A percentile compares a stretch with the other conserved stretches of the same genome.
Evolutionary conservation across 176 grass and related monocot genomes (phyloP).

Genomic region (Triticum timopheevii): DNA sequence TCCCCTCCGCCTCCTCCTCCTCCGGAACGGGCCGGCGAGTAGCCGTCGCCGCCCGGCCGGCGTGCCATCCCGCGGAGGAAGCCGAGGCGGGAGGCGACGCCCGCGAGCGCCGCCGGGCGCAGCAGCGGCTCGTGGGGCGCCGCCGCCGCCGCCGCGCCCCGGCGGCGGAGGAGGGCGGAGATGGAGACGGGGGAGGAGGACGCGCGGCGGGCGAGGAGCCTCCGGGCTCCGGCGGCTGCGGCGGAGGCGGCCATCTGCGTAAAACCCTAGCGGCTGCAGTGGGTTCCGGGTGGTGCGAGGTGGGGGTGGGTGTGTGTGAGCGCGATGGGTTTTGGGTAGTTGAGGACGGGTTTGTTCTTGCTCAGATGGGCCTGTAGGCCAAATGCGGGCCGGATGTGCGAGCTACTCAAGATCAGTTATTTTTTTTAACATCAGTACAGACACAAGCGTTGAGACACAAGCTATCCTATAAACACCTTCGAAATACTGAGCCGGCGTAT

Average conservation of each 20-base stretch:
- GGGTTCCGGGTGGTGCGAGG: neutral
- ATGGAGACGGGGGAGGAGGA: constrained; percentile 17
- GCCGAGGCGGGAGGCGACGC: constrained; percentile 36
- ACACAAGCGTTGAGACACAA: no score
- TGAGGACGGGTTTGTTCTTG: neutral
- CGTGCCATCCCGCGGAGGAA: constrained; percentile 47
- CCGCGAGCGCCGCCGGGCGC: constrained; percentile 23
- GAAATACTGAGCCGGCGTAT: no score
- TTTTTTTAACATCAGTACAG: no score
- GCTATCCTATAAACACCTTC: no score
- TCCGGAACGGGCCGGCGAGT: constrained; percentile 10
- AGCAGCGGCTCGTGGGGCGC: constrained; percentile 14
- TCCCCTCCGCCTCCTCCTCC: constrained; percentile 41
- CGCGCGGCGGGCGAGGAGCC: constrained; percentile 52
- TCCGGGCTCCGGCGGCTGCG: constrained; percentile 43
- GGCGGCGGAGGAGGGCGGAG: constrained; percentile 29
- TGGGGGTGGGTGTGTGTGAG: neutral
- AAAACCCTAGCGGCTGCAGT: constrained; percentile 42
- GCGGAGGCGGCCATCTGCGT: constrained; percentile 32
- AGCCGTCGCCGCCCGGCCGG: constrained; percentile 45
- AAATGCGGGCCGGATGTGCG: neutral
- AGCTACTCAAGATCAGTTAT: no score
- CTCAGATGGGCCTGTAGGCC: neutral
- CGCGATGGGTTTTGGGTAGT: constrained; percentile 8
- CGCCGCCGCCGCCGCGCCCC: neutral